Base-by-base conservation (phyloP, 805 yeast genomes). In the Cyberlindnera suaveolens region DNA sequence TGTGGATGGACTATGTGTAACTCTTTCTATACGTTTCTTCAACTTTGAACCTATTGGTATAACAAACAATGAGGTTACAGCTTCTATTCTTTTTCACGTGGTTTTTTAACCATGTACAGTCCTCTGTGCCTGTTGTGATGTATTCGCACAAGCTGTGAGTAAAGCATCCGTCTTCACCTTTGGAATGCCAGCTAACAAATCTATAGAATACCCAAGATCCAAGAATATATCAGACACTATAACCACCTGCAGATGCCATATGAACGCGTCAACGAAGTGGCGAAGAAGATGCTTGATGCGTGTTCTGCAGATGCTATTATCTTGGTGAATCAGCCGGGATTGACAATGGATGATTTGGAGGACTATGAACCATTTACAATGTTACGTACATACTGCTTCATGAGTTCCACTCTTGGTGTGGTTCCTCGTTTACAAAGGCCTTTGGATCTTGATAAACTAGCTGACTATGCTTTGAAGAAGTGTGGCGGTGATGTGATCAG, bases 331-430 rank as follows among this genome's bases (percentile, higher is more conserved):
- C 73, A 74, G 42, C 82, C 83, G 4, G 80, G 81, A 2, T 54
- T 80, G 42, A 56, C 59, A 6, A 58, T 70, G 34, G 61, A 67
- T 18, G 84, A 80, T 54, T 71, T 77, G 29, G 58, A 61, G 20
- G 68, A 68, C 47, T 66, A 61, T 11, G 53, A 57, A 13, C 53
- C 60, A 14, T 79, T 81, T 67, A 68, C 66, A 2, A 67, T 72
- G 45, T 48, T 82, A 5, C 67, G 81, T 45, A 68, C 72, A 34
- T 74, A 77, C 53, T 55, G 80, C 47, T 61, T 69, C 18, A 64
- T 70, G 57, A 67, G 85, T n/a, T 81, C 89, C 5, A 77, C 86
- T 0, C 65, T 80, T 8, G 66, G 80, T 4, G 74, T 78, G 2
- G 64, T 83, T 42, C 85, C 88, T 4, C 66, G 78, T 50, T 61